Conservation (phyloP, 202 grass and related monocot species). For the Panicum hallii region DNA sequence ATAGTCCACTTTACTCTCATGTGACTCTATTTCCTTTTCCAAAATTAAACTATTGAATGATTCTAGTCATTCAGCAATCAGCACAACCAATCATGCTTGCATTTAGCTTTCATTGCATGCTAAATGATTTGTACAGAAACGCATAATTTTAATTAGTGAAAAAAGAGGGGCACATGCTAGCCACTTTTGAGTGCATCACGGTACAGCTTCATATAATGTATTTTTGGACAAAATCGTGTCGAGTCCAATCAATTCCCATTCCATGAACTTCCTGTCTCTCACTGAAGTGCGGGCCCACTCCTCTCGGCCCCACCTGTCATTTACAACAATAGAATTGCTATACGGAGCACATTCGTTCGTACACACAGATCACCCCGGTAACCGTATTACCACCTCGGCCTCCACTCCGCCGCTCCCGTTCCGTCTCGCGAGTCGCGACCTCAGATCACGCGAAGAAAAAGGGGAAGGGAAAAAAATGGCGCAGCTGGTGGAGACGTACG, state of each 20-base stretch:
- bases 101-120: too few species aligned
- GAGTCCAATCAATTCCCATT: background rate
- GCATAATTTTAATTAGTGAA: too few species aligned
- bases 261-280: background rate
- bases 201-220: background rate
- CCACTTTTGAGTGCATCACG: background rate
- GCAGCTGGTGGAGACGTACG: slow-evolving; percentile 85
- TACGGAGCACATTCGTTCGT: background rate
- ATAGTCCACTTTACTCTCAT: too few species aligned
- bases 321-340: background rate
- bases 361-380: slow-evolving; percentile 4
- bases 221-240: background rate
- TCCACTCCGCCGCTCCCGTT: slow-evolving; percentile 3
- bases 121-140: too few species aligned
- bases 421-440: slow-evolving; percentile 25
- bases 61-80: too few species aligned
- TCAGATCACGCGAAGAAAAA: slow-evolving; percentile 36
- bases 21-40: too few species aligned
- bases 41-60: too few species aligned
- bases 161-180: background rate
- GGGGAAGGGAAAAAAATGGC: slow-evolving; percentile 47
- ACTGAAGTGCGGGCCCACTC: background rate
- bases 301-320: background rate
- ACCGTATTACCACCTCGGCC: background rate
- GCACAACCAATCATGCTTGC: too few species aligned